Conservation (phyloP, 306 rosid species). For the barrel medic (Medicago truncatula) region DNA sequence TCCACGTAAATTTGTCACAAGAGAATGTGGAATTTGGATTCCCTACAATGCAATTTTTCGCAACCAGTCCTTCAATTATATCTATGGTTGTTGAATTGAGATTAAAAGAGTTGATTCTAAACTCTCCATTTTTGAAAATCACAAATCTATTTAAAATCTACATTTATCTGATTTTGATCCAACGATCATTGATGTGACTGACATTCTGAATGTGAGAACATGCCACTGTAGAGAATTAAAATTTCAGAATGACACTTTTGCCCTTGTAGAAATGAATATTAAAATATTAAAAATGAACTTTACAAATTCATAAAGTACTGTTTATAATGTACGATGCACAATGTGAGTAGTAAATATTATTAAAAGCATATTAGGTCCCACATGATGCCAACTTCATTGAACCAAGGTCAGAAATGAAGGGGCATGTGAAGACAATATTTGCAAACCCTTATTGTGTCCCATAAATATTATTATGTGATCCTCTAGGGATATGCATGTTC, state of each 20-base stretch:
- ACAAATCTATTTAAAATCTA: too few species aligned
- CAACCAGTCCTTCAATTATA: too few species aligned
- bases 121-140: too few species aligned
- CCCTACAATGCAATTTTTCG: too few species aligned
- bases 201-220: too few species aligned
- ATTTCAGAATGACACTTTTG: not conserved
- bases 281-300: not conserved
- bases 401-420: constrained; percentile 45
- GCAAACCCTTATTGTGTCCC: constrained; percentile 38
- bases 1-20: too few species aligned
- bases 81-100: too few species aligned
- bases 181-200: too few species aligned
- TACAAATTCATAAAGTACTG: not conserved
- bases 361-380: constrained; percentile 42
- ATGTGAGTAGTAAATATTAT: not conserved
- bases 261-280: constrained; percentile 3
- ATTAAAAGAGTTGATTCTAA: too few species aligned
- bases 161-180: too few species aligned
- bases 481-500: constrained; percentile 24
- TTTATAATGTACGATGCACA: not conserved
- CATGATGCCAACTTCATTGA: constrained; percentile 34
- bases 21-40: too few species aligned
- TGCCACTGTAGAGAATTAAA: too few species aligned
- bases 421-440: constrained; percentile 49
- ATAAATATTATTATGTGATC: constrained; percentile 23